These are phyloP conservation scores for Suillus subluteus DNA, from an alignment of 768 basidiomycete genomes.

Conservation along the genomic window DNA sequence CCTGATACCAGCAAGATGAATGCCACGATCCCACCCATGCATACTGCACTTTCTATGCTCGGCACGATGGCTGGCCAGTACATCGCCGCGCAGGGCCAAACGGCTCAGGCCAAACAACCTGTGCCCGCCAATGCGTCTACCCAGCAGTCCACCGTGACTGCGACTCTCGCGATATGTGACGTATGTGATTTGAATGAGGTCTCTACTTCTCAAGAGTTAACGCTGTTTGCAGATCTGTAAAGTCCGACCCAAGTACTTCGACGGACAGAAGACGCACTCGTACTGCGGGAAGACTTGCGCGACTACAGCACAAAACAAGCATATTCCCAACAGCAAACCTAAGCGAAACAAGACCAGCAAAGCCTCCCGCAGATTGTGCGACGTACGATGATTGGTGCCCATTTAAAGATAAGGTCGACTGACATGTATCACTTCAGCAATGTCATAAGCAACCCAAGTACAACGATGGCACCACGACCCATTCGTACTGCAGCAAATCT, in stretches of 20 bases:
- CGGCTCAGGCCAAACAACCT: constrained; percentile 31
- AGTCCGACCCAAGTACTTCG: constrained; percentile 56
- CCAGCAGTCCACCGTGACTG: constrained; percentile 24
- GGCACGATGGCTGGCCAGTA: constrained; percentile 41
- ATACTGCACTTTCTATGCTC: constrained; percentile 39
- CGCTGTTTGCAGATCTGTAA: constrained; percentile 50
- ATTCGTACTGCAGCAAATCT: constrained; percentile 66
- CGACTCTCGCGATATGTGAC: constrained; percentile 49
- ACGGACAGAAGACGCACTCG: constrained; percentile 57
- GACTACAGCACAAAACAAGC: constrained; percentile 33
- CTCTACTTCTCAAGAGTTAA: constrained; percentile 12
- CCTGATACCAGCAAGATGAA: constrained; percentile 27
- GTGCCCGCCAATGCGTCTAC: constrained; percentile 13
- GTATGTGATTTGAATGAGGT: constrained; percentile 37
- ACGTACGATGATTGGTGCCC: constrained; percentile 41
- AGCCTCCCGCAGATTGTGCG: constrained; percentile 46
- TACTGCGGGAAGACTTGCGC: constrained; percentile 64
- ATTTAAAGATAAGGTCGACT: constrained; percentile 1
- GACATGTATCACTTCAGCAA: constrained; percentile 40
- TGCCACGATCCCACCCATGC: constrained; percentile 37
- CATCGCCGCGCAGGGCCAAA: constrained; percentile 31
- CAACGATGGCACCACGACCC: constrained; percentile 57
- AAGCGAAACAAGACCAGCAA: constrained; percentile 29
- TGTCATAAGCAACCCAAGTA: constrained; percentile 65
- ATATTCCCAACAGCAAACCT: constrained; percentile 25